phyloP scores from a whole-genome alignment of 2,329 filamentous ascomycete species.

The Aspergillus felis region DNA sequence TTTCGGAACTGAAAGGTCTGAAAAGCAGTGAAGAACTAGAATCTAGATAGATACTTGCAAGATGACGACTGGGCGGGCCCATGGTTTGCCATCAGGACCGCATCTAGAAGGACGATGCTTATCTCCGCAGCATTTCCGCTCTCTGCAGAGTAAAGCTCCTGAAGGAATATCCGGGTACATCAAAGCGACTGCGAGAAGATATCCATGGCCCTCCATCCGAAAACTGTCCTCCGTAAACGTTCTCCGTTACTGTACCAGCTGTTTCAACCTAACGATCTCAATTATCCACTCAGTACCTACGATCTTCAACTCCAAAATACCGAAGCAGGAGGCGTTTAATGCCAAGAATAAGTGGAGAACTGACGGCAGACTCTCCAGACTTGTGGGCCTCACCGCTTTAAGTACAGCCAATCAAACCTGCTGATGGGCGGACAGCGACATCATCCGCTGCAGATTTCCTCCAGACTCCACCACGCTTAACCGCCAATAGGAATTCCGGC shows the following conservation, averaged over 20 bases:
- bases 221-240: background rate
- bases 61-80: background rate
- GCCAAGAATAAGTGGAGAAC: background rate
- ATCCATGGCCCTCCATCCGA: too few species aligned
- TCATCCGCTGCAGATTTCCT: background rate
- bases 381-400: background rate
- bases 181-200: too few species aligned
- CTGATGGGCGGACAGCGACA: background rate
- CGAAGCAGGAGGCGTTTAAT: background rate
- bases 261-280: too few species aligned
- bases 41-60: background rate
- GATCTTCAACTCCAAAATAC: too few species aligned
- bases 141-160: too few species aligned
- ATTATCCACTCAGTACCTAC: too few species aligned
- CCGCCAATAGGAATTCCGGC: conserved; percentile 20
- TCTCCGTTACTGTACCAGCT: background rate
- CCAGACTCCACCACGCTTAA: background rate
- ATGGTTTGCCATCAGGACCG: background rate
- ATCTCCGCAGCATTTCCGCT: background rate
- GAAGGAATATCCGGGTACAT: background rate
- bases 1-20: too few species aligned
- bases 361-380: background rate
- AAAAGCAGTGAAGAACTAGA: too few species aligned
- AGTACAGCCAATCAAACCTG: background rate
- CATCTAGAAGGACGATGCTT: background rate